These are phyloP conservation scores for Prunus padus DNA, from an alignment of 306 rosid genomes.

Conservation along the genomic window DNA sequence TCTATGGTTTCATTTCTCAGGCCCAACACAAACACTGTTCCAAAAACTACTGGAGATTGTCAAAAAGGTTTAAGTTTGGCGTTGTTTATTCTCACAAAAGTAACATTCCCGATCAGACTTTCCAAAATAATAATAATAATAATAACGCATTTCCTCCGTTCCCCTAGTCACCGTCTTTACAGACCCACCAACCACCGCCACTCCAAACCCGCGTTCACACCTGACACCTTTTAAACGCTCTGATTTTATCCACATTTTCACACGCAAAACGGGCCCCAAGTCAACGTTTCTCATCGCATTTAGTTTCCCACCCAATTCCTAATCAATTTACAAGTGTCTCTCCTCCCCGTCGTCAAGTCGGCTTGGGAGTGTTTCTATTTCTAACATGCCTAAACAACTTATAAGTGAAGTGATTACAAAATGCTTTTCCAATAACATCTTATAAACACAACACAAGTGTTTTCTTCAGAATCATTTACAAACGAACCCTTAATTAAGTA, in stretches of 20 bases:
- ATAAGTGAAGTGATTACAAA: too few relatives aligned
- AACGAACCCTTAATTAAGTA: neutral
- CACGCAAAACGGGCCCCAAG: neutral
- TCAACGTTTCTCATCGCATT: neutral
- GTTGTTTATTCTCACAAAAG: neutral
- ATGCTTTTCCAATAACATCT: too few relatives aligned
- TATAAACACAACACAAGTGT: neutral
- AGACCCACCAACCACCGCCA: constrained; percentile 26
- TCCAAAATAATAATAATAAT: neutral
- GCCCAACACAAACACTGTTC: constrained; percentile 6
- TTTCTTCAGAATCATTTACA: accelerated
- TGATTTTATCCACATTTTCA: constrained; percentile 5
- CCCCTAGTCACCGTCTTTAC: constrained; percentile 32
- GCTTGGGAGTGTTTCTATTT: too few relatives aligned
- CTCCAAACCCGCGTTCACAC: constrained; percentile 34
- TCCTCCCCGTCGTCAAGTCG: neutral
- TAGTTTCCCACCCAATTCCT: neutral
- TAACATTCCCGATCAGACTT: neutral
- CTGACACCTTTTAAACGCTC: neutral
- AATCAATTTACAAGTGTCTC: neutral
- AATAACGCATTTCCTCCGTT: neutral
- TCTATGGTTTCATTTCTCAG: neutral
- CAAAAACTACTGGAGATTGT: neutral
- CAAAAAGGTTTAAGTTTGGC: constrained; percentile 1
- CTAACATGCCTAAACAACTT: too few relatives aligned